Base-by-base conservation (phyloP, 1,284 basidiomycete genomes). In the Trichosporon asahii region DNA sequence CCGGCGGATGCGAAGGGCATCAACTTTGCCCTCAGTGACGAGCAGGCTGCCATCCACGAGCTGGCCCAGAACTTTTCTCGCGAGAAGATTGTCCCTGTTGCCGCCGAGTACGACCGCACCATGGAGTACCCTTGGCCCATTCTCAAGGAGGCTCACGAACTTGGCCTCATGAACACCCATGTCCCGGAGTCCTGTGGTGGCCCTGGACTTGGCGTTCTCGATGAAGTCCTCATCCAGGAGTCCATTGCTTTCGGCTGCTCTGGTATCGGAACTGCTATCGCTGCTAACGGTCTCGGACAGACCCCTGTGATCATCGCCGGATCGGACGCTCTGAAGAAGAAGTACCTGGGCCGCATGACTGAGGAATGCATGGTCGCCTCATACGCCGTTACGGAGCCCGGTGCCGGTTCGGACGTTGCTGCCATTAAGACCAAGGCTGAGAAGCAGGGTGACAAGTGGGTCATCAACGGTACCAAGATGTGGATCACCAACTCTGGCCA, bases 341-440 rank as follows among this genome's bases (percentile, higher is more conserved):
- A 87, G 79, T 87, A 86, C 76, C 80, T 88, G n/a, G 86, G 86
- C 0, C 79, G 86, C n/a, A 85, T 87, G 84, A 86, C 85, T 0
- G 87, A 87, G 73, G 86, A 86, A 76, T 86, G 86, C 0, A 77
- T 88, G 14, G 85, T 88, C 72, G 86, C 86, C 15, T 84, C 86
- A 1, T 88, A 88, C 77, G 86, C 85, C 71, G 85, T 86, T 25
- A 87, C 86, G 0, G 86, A 87, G 75, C 86, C 86, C 0, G 82
- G 85, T 33, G 87, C 87, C 0, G 87, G 87, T 6, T 86, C 85
- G 14, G 87, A 88, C 72, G 87, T 88, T 12, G 87, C 85, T 31
- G 78, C 78, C 7, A 85, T 86, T 73, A 81, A 80, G 72, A 86
- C 85, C 9, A 79, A 77, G 65, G 87, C 87, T 0, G 84, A 82